Conservation (phyloP, 305 asterid species). For the Fraxinus greggii region DNA sequence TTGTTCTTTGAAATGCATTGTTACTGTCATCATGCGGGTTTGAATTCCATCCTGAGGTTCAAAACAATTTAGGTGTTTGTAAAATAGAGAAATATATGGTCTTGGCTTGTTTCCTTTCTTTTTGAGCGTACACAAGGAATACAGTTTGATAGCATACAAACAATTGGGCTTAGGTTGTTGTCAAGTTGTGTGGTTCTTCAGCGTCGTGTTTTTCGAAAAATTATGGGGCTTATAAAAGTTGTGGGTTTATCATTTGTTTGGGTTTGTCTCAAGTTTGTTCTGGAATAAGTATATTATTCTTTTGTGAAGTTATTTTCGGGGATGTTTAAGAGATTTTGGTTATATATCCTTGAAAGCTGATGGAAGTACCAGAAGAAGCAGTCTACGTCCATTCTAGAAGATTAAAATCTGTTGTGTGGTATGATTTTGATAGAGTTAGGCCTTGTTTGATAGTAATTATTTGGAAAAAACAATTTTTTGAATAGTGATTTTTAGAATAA, state of each 20-base stretch:
- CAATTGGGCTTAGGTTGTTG: neutral
- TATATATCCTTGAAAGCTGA: constrained; percentile 19
- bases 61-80: neutral
- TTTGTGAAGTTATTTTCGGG: neutral
- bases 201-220: neutral
- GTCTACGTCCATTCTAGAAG: constrained; percentile 79
- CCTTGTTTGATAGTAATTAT: constrained; percentile 50
- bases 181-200: neutral
- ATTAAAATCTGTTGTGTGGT: constrained; percentile 84
- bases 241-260: neutral
- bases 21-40: neutral
- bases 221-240: neutral
- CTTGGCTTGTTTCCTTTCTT: neutral
- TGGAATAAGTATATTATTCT: neutral
- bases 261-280: too few relatives aligned
- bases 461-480: too few relatives aligned
- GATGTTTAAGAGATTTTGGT: constrained; percentile 23
- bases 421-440: constrained; percentile 71
- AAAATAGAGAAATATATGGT: neutral
- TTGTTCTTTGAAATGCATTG: neutral
- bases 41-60: neutral
- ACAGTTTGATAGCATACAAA: neutral
- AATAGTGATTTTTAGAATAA: constrained; percentile 32
- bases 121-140: neutral
- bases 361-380: constrained; percentile 61